These are phyloP conservation scores for Acacia concinna DNA, from an alignment of 331 rosid species.

Conservation along the genomic window DNA sequence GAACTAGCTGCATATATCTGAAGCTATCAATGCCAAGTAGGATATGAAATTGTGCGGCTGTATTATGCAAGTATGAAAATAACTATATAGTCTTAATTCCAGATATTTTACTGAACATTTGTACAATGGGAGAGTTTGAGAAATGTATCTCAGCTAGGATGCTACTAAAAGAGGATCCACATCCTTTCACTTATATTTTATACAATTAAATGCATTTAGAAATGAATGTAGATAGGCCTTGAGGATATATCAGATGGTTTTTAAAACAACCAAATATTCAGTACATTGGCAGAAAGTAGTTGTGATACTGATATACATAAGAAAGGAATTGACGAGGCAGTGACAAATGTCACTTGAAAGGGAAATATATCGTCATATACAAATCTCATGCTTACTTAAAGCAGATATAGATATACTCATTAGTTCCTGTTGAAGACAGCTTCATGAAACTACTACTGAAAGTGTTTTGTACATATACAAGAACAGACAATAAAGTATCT, in stretches of 20 bases:
- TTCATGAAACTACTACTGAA: not conserved
- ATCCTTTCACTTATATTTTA: not conserved
- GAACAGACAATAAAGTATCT: not conserved
- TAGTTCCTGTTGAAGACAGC: not conserved
- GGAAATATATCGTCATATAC: not conserved
- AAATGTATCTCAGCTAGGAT: not conserved
- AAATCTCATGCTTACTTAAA: not conserved
- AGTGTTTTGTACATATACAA: not conserved
- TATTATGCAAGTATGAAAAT: not conserved
- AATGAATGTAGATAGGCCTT: not conserved
- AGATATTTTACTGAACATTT: not conserved
- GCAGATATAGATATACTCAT: conserved; percentile 1
- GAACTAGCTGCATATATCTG: not conserved
- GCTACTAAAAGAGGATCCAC: not conserved
- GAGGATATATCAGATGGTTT: not conserved
- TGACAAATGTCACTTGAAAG: not conserved
- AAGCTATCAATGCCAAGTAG: conserved; percentile 5
- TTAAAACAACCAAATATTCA: not conserved
- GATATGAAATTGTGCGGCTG: not conserved
- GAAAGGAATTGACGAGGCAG: not conserved
- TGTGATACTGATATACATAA: not conserved
- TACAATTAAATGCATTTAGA: not conserved
- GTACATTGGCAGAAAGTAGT: not conserved
- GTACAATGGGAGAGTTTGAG: not conserved
- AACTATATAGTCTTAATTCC: not conserved